Evolutionary conservation across 345 rosid species (phyloP), one percentile per base, ranked within the genome.

Genomic region (Atalantia buxifolia): DNA sequence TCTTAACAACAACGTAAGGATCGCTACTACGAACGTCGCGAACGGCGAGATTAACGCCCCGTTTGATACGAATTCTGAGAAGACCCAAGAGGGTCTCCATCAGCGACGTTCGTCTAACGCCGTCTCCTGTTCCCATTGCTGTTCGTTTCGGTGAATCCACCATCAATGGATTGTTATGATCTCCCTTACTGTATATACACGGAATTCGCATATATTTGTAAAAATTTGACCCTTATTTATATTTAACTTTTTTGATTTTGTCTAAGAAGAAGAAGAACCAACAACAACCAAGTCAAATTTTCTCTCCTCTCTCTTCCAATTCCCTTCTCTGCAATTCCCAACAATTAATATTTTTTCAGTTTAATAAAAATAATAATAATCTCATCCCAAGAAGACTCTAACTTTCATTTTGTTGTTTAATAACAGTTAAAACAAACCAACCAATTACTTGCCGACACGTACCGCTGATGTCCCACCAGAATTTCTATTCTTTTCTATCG

Each of bases 1-100:
- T 87, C 88, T 85, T 88, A 86, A 92, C 87, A 66, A 96, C 91
- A 76, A 90, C 87, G 78, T 94, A 96, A 64, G 99, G 99, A 76
- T 96, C 99, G 82, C 99, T 96, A 76, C 92, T 91, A 33, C 89
- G 88, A 65, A 91, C 90, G 76, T 96, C 98, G 24, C 99, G 99
- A 76, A 96, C 94, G 68, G 98, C 99, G 59, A 96, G 95, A 82
- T 94, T 92, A 50, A 90, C 84, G 65, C 99, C 99, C 6, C 97
- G 94, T 76, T 87, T 90, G 81, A 96, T 84, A 12, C 88, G 87
- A 80, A 96, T 87, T 69, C 97, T 81, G 25, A 96, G 91, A 45
- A 96, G 87, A 2, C 98, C 98, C 80, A 96, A 21, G 31, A 96
- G 88, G 75, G 64, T 76, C 7, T 93, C 97, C 97, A 96, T 91